Conservation (phyloP, 2,329 filamentous ascomycete genomes). For the Fusarium luffae region DNA sequence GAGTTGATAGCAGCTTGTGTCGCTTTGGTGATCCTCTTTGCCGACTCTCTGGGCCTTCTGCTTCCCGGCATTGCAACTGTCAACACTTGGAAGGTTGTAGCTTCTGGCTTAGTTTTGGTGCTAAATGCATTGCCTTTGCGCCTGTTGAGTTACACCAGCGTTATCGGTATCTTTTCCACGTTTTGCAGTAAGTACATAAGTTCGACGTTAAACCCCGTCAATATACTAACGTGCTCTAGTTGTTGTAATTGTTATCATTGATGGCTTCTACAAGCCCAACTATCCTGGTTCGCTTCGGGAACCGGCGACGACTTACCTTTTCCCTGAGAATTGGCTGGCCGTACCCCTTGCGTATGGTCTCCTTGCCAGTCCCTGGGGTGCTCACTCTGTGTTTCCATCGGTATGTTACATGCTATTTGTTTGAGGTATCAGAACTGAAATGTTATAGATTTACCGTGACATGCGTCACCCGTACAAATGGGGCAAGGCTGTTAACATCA, state of each 20-base stretch:
- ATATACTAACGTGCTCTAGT: slow-evolving; percentile 61
- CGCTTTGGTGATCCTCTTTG: slow-evolving; percentile 90
- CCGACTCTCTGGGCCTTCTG: slow-evolving; percentile 84
- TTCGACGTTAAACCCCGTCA: not conserved
- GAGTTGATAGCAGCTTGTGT: slow-evolving; percentile 91
- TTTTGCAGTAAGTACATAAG: slow-evolving; percentile 76
- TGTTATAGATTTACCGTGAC: slow-evolving; percentile 66
- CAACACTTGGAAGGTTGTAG: slow-evolving; percentile 85
- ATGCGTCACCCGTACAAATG: slow-evolving; percentile 85
- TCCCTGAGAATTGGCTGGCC: slow-evolving; percentile 87
- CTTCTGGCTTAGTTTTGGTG: slow-evolving; percentile 80
- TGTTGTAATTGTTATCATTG: slow-evolving; percentile 82
- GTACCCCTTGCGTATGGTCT: slow-evolving; percentile 90
- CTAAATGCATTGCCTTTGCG: slow-evolving; percentile 87
- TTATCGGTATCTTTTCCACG: slow-evolving; percentile 91
- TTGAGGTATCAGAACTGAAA: slow-evolving; percentile 3
- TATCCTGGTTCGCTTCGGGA: slow-evolving; percentile 84
- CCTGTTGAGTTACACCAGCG: slow-evolving; percentile 87
- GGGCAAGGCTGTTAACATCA: slow-evolving; percentile 76
- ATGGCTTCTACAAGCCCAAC: slow-evolving; percentile 85
- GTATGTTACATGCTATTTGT: slow-evolving; percentile 48
- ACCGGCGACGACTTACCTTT: slow-evolving; percentile 81
- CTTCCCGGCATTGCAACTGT: slow-evolving; percentile 75
- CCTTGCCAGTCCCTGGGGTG: slow-evolving; percentile 80
- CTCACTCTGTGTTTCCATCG: slow-evolving; percentile 82